Evolutionary conservation across 371 early-diverging fungal genomes (phyloP), one percentile per base, ranked within the genome.

Genomic region (Lichtheimia ornata): DNA sequence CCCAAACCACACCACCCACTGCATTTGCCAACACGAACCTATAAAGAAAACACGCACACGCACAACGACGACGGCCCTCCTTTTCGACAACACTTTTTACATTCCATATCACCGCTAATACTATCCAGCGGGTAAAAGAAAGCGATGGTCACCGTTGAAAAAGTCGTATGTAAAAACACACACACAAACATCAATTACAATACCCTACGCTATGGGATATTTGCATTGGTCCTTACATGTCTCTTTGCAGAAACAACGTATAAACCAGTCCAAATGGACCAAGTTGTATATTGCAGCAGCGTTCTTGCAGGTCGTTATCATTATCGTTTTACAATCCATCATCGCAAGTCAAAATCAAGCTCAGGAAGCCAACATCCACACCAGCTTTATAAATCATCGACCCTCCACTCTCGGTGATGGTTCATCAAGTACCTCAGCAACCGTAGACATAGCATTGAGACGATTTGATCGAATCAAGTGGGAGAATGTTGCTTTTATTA

Each of bases 71-170:
- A 35, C 35, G 11, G 5, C 28, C 28, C 7, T 28, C 35, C 35
- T 35, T 35, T 35, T 35, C 35, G 35, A 35, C 35, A 6, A 35
- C 35, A 35, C 35, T 35, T 35, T 35, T 5, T 9, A 11, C 35
- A 35, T 11, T 11, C 35, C 0, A 35, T 35, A 35, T 35, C 35
- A 35, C 35, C 35, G 11, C 35, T 35, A 11, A 35, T 35, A 35
- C 11, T 9, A 11, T 35, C 11, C 35, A 35, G 6, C 11, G 35
- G 35, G 11, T 35, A 35, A 11, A 35, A 6, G 35, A 35, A 35
- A 35, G 35, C 35, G 42, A 66, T 76, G 25, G 76, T 84, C 27
- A 76, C 83, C 68, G 81, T 81, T 64, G 84, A 84, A n/a, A 65
- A 74, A 22, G 47, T 76, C 52, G 55, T 63, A 63, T 42, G 56